These are phyloP conservation scores for Metarhizium guizhouense DNA, from an alignment of 2,329 filamentous ascomycete species.

Conservation along the genomic window DNA sequence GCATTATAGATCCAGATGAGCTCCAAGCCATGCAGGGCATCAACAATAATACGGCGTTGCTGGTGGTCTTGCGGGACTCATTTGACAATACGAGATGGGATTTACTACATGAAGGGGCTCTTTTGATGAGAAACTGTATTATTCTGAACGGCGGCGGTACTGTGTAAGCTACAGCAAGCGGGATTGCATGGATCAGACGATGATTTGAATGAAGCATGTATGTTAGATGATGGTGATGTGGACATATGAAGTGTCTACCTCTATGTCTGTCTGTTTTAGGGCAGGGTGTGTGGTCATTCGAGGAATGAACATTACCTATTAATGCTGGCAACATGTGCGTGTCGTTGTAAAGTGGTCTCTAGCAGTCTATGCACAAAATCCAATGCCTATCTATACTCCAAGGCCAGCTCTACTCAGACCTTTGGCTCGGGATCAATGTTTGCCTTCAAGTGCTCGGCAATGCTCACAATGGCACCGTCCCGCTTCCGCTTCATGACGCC, in stretches of 20 bases:
- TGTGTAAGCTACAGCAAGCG: constrained; percentile 5
- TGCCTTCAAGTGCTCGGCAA: constrained; percentile 57
- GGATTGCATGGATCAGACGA: not conserved
- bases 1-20: constrained; percentile 66
- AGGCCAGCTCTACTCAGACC: constrained; percentile 10
- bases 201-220: not conserved
- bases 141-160: constrained; percentile 20
- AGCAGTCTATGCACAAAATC: not conserved
- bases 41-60: constrained; percentile 71
- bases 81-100: constrained; percentile 85
- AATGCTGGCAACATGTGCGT: too few species aligned
- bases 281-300: too few species aligned
- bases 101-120: constrained; percentile 77
- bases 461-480: constrained; percentile 43
- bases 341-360: too few species aligned
- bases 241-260: too few species aligned
- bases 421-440: constrained; percentile 43
- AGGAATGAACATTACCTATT: too few species aligned
- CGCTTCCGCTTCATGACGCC: constrained; percentile 45
- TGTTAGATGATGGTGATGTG: too few species aligned
- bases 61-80: constrained; percentile 71
- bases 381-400: not conserved
- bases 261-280: too few species aligned
- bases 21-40: constrained; percentile 64
- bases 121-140: constrained; percentile 72